Conservation (phyloP, 2,329 filamentous ascomycete genomes). For the Corniculantispora saksenae region DNA sequence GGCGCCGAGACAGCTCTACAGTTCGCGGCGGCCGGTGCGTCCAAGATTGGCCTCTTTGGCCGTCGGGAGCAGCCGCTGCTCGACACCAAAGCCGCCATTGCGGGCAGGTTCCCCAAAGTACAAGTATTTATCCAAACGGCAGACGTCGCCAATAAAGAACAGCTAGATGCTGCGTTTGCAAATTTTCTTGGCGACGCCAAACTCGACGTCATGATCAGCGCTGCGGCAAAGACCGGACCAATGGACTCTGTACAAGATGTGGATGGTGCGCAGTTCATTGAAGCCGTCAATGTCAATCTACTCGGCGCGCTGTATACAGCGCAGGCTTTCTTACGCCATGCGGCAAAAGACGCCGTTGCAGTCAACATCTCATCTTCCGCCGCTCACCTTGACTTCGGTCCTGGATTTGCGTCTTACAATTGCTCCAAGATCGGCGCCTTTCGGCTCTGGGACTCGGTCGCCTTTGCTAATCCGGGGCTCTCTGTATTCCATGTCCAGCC, state of each 20-base stretch:
- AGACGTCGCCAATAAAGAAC: slow-evolving; percentile 22
- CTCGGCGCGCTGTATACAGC: slow-evolving; percentile 26
- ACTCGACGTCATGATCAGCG: slow-evolving; percentile 32
- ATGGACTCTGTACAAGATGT: slow-evolving; percentile 22
- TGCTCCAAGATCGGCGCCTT: slow-evolving; percentile 43
- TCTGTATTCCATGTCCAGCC: slow-evolving; percentile 46
- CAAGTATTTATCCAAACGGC: slow-evolving; percentile 15
- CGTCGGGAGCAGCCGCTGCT: slow-evolving; percentile 30
- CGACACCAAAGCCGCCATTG: slow-evolving; percentile 25
- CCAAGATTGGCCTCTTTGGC: slow-evolving; percentile 50
- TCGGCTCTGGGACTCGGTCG: slow-evolving; percentile 44
- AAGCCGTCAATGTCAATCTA: slow-evolving; percentile 29
- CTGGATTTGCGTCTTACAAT: slow-evolving; percentile 39
- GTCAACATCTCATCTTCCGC: slow-evolving; percentile 27
- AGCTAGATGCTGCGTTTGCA: slow-evolving; percentile 17
- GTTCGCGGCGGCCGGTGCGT: slow-evolving; percentile 43
- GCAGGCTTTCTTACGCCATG: slow-evolving; percentile 24
- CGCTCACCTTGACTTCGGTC: slow-evolving; percentile 19
- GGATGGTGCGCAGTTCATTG: slow-evolving; percentile 28
- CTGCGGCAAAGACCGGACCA: slow-evolving; percentile 27
- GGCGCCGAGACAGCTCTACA: slow-evolving; percentile 44
- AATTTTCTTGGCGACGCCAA: slow-evolving; percentile 5
- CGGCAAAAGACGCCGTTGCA: slow-evolving; percentile 23
- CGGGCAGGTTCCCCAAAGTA: slow-evolving; percentile 23
- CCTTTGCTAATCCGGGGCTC: slow-evolving; percentile 40